Percentiles rank a stretch among this genome's conserved stretches.
phyloP scores from a whole-genome alignment of 129 eudicot genomes.

The Helianthus annuus region HanXRQr2.0-SUNRISE NC_035440.2:106691995-106692494 shows the following conservation, averaged over 20 bases:
- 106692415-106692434: neutral
- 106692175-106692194: no score
- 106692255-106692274: conserved; percentile 52
- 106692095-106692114: no score
- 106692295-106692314: conserved; percentile 78
- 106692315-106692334: conserved; percentile 34
- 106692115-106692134: no score
- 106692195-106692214: no score
- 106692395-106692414: conserved; percentile 8
- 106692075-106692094: no score
- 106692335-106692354: neutral
- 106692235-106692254: neutral
- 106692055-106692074: no score
- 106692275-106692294: conserved; percentile 79
- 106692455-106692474: neutral
- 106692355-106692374: neutral
- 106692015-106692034: no score
- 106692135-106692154: no score
- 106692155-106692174: no score
- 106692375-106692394: neutral
- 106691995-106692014: no score
- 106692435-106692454: neutral
- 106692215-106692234: no score
- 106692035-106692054: no score
- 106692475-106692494: neutral